Evolutionary conservation across 805 yeast species (phyloP).

Genomic region (Nakazawaea wyomingensis): DNA sequence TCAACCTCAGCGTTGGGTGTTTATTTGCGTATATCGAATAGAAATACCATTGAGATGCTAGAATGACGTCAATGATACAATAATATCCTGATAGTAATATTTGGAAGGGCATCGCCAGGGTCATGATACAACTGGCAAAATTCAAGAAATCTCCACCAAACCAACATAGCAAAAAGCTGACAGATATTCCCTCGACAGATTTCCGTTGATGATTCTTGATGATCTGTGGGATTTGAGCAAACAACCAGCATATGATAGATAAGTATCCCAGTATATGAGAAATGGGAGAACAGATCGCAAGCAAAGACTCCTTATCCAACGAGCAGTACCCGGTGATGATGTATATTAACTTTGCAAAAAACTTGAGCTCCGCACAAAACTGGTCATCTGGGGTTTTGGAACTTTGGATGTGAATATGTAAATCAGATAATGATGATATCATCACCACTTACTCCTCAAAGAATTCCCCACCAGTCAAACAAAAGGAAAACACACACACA

Average conservation of each 20-base stretch:
- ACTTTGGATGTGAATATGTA: not conserved
- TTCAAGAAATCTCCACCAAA: conserved; percentile 58
- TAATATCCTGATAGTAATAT: conserved; percentile 41
- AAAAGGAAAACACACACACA: too few species aligned
- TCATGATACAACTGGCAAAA: conserved; percentile 42
- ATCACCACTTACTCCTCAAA: not conserved
- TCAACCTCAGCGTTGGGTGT: conserved; percentile 7
- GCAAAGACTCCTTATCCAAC: conserved; percentile 16
- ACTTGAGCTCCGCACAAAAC: conserved; percentile 19
- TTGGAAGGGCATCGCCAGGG: conserved; percentile 44
- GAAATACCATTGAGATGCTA: conserved; percentile 43
- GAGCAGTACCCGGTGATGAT: conserved; percentile 22
- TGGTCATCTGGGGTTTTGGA: not conserved
- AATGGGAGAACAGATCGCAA: conserved; percentile 18
- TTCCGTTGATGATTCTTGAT: conserved; percentile 49
- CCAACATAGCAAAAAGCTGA: conserved; percentile 58
- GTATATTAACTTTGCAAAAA: conserved; percentile 19
- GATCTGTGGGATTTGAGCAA: conserved; percentile 73
- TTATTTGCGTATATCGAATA: conserved; percentile 21
- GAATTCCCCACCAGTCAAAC: too few species aligned
- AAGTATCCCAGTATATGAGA: conserved; percentile 27
- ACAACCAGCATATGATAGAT: conserved; percentile 58
- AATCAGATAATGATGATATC: not conserved
- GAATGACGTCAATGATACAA: conserved; percentile 41
- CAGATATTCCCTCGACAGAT: conserved; percentile 65